A percentile compares a stretch with the other conserved stretches of the same genome.
phyloP scores from a whole-genome alignment of 129 eudicot species.

The Flaveria trinervia region DNA sequence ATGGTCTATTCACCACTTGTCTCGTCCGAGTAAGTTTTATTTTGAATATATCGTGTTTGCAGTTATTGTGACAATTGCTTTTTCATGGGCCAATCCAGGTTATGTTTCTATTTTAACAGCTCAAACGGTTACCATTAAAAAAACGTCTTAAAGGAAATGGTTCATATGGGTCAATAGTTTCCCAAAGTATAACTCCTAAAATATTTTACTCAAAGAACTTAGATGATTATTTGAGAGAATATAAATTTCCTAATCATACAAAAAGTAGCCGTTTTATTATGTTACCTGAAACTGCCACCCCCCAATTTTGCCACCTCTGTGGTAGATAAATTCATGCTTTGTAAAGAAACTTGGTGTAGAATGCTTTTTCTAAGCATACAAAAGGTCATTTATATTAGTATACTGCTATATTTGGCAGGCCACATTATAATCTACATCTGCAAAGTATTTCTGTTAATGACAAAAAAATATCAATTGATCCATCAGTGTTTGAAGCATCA shows the following conservation, averaged over 20 bases:
- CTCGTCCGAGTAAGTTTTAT: slow-evolving; percentile 71
- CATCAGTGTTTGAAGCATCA: slow-evolving; percentile 68
- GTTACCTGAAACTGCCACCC: not conserved
- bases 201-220: not conserved
- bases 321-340: not conserved
- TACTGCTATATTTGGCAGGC: slow-evolving; percentile 44
- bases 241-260: not conserved
- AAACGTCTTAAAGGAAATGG: not conserved
- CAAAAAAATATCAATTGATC: slow-evolving; percentile 56
- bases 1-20: slow-evolving; percentile 90
- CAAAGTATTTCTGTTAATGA: slow-evolving; percentile 75
- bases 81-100: not conserved
- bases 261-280: not conserved
- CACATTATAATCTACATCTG: slow-evolving; percentile 77
- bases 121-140: not conserved
- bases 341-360: not conserved
- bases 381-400: not conserved
- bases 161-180: not conserved
- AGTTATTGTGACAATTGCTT: not conserved
- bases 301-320: not conserved
- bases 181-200: not conserved
- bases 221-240: not conserved
- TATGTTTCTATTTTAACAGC: not conserved
- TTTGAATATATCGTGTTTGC: not conserved
- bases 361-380: not conserved